Percentiles rank a stretch among this genome's conserved stretches.
Conservation (phyloP, 768 basidiomycete genomes). For the Boletus vinaceobasis region DNA sequence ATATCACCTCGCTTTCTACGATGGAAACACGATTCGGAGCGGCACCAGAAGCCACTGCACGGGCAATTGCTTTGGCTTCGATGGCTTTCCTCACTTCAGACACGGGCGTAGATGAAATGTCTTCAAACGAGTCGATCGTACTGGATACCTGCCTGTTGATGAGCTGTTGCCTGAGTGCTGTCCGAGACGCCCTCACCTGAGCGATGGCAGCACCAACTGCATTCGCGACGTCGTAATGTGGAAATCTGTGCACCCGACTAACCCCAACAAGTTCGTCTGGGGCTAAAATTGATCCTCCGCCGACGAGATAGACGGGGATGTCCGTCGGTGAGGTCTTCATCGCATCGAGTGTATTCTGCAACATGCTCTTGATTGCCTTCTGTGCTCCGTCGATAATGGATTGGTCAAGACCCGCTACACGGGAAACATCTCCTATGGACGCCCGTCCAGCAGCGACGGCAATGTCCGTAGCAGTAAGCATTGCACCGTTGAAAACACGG, state of each 20-base stretch:
- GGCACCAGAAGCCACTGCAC: conserved; percentile 46
- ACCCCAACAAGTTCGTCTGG: conserved; percentile 52
- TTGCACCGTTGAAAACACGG: conserved; percentile 52
- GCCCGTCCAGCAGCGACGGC: conserved; percentile 40
- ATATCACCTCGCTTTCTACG: conserved; percentile 54
- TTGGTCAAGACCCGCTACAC: conserved; percentile 20
- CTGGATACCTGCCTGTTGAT: conserved; percentile 37
- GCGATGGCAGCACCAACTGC: conserved; percentile 56
- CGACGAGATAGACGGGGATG: conserved; percentile 58
- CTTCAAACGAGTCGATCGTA: conserved; percentile 44
- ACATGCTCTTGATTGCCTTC: conserved; percentile 38
- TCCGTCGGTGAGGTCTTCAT: conserved; percentile 65
- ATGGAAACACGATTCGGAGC: conserved; percentile 42
- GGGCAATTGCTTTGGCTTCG: conserved; percentile 38
- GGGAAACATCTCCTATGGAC: conserved; percentile 29
- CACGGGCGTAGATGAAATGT: conserved; percentile 34
- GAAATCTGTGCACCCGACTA: conserved; percentile 46
- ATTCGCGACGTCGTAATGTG: conserved; percentile 55
- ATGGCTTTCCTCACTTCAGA: conserved; percentile 33
- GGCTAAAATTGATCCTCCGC: conserved; percentile 61
- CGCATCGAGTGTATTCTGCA: conserved; percentile 50
- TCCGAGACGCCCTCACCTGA: conserved; percentile 22
- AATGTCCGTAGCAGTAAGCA: conserved; percentile 61
- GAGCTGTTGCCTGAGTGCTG: not conserved
- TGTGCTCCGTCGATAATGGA: conserved; percentile 35